A percentile compares a stretch with the other conserved stretches of the same genome.
Evolutionary conservation across 768 basidiomycete genomes (phyloP).

Genomic region (Lentinula guzmanii): DNA sequence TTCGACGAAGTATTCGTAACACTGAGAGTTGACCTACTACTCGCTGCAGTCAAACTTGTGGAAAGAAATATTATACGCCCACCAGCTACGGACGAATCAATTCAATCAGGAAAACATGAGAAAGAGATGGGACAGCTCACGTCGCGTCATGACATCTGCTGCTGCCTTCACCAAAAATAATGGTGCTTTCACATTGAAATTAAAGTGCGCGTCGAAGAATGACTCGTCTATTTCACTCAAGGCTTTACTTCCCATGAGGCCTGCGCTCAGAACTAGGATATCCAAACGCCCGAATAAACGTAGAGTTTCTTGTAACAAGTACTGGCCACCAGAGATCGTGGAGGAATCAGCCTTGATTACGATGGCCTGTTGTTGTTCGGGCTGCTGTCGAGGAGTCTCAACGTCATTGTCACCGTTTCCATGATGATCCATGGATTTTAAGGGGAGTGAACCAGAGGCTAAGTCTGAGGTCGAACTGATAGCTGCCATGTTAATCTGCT

Average conservation of each 20-base stretch:
- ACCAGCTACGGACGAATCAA: constrained; percentile 27
- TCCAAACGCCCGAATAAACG: constrained; percentile 47
- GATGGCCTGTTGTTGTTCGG: constrained; percentile 33
- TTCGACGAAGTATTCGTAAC: neutral
- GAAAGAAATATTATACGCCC: constrained; percentile 57
- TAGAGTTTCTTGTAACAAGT: constrained; percentile 42
- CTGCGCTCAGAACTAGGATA: constrained; percentile 55
- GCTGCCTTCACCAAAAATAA: constrained; percentile 51
- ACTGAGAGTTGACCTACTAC: constrained; percentile 12
- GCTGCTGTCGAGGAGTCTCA: constrained; percentile 25
- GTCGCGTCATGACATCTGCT: constrained; percentile 33
- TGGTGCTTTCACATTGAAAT: constrained; percentile 55
- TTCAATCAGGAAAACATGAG: neutral
- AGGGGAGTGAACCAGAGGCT: neutral
- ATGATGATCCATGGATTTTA: constrained; percentile 31
- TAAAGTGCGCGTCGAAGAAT: constrained; percentile 44
- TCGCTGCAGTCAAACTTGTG: constrained; percentile 38
- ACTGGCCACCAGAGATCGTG: constrained; percentile 37
- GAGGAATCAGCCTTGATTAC: constrained; percentile 49
- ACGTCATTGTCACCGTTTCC: constrained; percentile 37
- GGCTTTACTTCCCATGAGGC: constrained; percentile 46
- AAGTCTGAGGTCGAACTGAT: neutral
- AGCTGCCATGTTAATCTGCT: neutral
- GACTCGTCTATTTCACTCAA: constrained; percentile 48
- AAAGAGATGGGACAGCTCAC: constrained; percentile 22